Conservation (phyloP, 345 rosid species). For the Salix purpurea region DNA sequence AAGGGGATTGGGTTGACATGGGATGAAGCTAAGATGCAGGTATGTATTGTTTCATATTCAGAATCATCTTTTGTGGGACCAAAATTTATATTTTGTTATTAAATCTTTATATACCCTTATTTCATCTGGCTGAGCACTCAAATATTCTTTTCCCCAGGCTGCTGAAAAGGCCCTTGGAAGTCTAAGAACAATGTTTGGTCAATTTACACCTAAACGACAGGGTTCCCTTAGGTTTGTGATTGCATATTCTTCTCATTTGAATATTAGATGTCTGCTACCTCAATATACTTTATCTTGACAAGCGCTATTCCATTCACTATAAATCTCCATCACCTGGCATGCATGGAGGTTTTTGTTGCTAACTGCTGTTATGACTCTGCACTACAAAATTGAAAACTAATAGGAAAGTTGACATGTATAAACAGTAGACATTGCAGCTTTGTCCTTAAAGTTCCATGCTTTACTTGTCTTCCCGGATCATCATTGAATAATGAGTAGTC, state of each 20-base stretch:
- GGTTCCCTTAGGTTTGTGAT: constrained; percentile 74
- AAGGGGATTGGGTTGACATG: constrained; percentile 81
- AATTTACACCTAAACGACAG: constrained; percentile 58
- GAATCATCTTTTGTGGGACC: constrained; percentile 6
- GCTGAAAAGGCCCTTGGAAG: constrained; percentile 82
- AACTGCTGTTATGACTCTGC: background rate
- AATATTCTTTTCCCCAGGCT: constrained; percentile 46
- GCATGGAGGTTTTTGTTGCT: background rate
- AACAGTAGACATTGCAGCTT: background rate
- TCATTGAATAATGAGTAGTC: background rate
- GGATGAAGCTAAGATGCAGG: constrained; percentile 96
- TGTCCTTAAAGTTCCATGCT: background rate
- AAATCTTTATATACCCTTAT: background rate
- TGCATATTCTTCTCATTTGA: constrained; percentile 4
- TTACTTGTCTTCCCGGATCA: background rate
- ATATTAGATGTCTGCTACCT: background rate
- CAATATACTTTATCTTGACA: background rate
- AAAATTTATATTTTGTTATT: background rate
- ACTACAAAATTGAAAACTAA: background rate
- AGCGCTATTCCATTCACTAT: background rate
- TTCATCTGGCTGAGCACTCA: constrained; percentile 10
- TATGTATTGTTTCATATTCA: constrained; percentile 14
- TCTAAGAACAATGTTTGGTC: constrained; percentile 62
- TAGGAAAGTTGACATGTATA: background rate
- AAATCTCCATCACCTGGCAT: background rate